Base-by-base conservation (phyloP, 2,329 filamentous ascomycete genomes). In the Aureobasidium sp. region DNA sequence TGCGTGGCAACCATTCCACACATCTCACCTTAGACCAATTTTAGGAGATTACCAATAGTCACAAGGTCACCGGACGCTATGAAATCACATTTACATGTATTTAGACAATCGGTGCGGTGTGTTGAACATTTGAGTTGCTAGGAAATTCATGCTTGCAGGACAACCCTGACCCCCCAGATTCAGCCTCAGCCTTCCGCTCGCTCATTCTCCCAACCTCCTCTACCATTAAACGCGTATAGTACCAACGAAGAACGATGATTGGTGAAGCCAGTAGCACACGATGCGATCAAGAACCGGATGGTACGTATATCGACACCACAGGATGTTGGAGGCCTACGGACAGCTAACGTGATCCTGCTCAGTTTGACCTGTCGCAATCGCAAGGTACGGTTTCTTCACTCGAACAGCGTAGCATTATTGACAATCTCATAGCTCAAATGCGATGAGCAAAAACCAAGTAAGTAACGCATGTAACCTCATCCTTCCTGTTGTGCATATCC, bases 401-500 rank as follows among this genome's bases (percentile, higher is more conserved):
- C 21, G 27, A 37, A 37, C 32, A 13, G 27, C 42, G 21, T 41
- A 29, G 39, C 62, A 41, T 61, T n/a, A 14, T 47, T 59, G 36
- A 59, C 64, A 53, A 16, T 61, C 29, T 36, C 41, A 45, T 58
- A 87, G 77, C 77, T 86, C 65, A 86, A 86, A 76, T 87, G 84
- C 72, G 82, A 85, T 67, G 84, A 86, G 71, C 78, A 79, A 69
- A 83, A 82, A 65, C 84, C 84, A 11, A 71, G 79, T 58, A 44
- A 9, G 54, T 47, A 10, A 14, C 7, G 6, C 11, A 27, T 16
- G 5, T 27, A 13, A 3, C 27, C 21, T 8, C 21, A 21, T 21
- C 21, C 21, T 21, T 21, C 21, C 21, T 21, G 21, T 21, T 21
- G 21, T 21, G 21, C 21, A 21, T 21, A 21, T 21, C 21, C 21